These are phyloP conservation scores for Cardamine chenopodiifolia DNA, from an alignment of 345 rosid species.

Conservation along the genomic window DNA sequence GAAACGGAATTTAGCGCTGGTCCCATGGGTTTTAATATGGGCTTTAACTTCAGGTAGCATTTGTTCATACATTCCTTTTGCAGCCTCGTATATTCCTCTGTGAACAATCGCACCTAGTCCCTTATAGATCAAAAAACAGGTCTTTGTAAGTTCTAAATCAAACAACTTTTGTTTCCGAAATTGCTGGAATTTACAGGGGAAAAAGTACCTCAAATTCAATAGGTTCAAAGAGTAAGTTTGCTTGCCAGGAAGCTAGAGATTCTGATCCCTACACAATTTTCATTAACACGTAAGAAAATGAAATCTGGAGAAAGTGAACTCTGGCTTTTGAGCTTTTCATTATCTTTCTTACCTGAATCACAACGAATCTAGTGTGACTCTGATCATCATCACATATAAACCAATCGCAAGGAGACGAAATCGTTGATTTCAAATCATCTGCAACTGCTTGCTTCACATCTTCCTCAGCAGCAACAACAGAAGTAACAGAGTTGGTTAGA, in stretches of 20 bases:
- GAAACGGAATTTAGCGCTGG: conserved; percentile 65
- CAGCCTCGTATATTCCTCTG: conserved; percentile 92
- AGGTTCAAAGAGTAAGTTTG: conserved; percentile 85
- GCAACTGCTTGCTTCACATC: conserved; percentile 98
- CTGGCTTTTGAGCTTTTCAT: neutral
- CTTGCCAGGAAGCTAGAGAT: conserved; percentile 88
- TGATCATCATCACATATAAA: conserved; percentile 88
- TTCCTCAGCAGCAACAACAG: conserved; percentile 95
- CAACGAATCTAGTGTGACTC: conserved; percentile 72
- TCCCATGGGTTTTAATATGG: conserved; percentile 58
- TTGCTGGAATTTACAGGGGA: neutral
- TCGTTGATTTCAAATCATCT: conserved; percentile 72
- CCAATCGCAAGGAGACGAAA: conserved; percentile 94
- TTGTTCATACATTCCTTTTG: conserved; percentile 89
- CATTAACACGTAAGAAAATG: conserved; percentile 2
- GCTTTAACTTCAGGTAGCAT: conserved; percentile 75
- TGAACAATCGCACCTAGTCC: conserved; percentile 73
- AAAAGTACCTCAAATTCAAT: conserved; percentile 69
- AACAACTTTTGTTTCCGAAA: neutral
- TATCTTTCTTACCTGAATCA: conserved; percentile 66
- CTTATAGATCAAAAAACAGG: conserved; percentile 35
- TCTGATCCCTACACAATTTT: conserved; percentile 68
- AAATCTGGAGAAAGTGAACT: neutral
- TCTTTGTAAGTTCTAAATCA: neutral
- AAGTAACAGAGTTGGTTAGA: conserved; percentile 80